Evolutionary conservation across 805 yeast species (phyloP), one percentile per base, ranked within the genome.

Genomic region (Hanseniaspora guilliermondii): DNA sequence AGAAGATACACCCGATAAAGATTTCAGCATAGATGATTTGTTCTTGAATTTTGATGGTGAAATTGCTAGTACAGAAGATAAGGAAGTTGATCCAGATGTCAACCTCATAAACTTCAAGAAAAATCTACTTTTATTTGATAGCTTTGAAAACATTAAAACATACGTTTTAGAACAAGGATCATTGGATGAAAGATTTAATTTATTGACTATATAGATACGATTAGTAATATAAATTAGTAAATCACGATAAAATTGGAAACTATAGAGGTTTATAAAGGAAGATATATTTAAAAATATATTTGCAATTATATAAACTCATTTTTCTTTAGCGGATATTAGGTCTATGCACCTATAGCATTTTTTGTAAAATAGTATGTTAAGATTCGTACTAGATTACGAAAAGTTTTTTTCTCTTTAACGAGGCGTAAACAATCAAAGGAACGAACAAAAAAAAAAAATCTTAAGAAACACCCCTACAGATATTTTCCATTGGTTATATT

Each of bases 131-230:
- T 16, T 2, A 42, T 61, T 27, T 58, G 75, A 60, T 83, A 80
- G 65, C 87, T 87, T 63, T 74, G 78, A 52, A 74, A 96, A 57
- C 85, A 95, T 0, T 69, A 87, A 42, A 64, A 76, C 70, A 37
- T 89, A 85, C 62, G 81, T 89, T 54, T 70, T 69, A 16, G 78
- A 78, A 21, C 95, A 87, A 64, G 78, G 80, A 58, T 80, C 73
- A 41, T 75, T 76, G 33, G 95, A 87, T 61, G 82, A 78, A 32
- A 71, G 88, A 60, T 86, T 83, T 66, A 76, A 73, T 54, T 75
- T 76, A 56, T 8, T 49, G 17, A 40, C 21, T 40, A 49, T 49
- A 22, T 49, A 40, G 27, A 35, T 16, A 35, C 5, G 17, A 14
- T 78, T 83, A 16, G n/a, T 35, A 19, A 14, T 3, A 16, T 36